These are phyloP conservation scores for Phytophthora cryptogea DNA, from an alignment of 352 stramenopile genomes.

Conservation along the genomic window DNA sequence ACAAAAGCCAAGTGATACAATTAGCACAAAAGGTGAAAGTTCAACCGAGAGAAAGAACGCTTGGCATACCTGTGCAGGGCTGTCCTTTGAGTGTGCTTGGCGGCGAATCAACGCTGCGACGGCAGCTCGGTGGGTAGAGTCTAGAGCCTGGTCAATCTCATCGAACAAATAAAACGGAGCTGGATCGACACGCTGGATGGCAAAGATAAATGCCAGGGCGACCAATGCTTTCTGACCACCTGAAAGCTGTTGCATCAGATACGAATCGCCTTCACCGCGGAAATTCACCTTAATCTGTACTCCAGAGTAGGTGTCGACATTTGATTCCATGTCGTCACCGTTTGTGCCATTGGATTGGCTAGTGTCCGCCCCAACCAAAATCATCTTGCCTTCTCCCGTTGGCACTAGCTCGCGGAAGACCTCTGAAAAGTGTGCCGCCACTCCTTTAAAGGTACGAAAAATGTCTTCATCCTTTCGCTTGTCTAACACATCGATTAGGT, in stretches of 20 bases:
- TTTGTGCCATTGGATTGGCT: constrained; percentile 15
- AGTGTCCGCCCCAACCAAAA: constrained; percentile 94
- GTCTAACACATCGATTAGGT: constrained; percentile 92
- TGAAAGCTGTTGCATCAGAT: constrained; percentile 98
- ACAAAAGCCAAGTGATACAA: constrained; percentile 5
- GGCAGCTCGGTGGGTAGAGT: constrained; percentile 97
- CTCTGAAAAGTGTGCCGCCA: constrained; percentile 98
- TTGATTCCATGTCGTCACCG: constrained; percentile 36
- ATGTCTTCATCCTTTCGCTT: constrained; percentile 99
- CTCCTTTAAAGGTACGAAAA: constrained; percentile 98
- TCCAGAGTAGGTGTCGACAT: constrained; percentile 94
- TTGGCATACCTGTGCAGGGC: constrained; percentile 91
- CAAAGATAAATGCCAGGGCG: constrained; percentile 99
- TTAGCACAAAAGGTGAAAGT: constrained; percentile 6
- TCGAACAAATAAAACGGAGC: constrained; percentile 99
- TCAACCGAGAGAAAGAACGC: not conserved
- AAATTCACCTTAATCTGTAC: constrained; percentile 99
- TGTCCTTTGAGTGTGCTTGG: constrained; percentile 95
- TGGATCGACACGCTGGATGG: constrained; percentile 98
- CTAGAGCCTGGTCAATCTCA: constrained; percentile 99
- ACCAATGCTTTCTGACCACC: constrained; percentile 99
- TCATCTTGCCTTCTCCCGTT: constrained; percentile 94
- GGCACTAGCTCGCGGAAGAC: constrained; percentile 99
- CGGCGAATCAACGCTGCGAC: constrained; percentile 97
- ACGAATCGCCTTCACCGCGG: constrained; percentile 94